These are phyloP conservation scores for Solanum hybrid DNA, from an alignment of 305 asterid species.

Conservation along the genomic window DNA sequence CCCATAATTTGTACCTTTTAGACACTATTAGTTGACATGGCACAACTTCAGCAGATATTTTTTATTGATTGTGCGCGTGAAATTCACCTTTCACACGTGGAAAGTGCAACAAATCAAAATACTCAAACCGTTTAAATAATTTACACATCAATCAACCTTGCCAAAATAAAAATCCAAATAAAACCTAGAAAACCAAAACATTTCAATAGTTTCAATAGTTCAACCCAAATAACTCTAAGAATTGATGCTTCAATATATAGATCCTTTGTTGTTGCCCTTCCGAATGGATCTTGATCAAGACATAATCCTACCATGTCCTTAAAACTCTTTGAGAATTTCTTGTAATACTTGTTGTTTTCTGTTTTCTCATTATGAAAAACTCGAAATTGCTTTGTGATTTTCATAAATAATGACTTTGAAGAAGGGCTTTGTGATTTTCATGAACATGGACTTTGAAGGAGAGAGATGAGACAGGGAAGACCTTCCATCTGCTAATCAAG, in stretches of 20 bases:
- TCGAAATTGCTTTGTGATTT: not conserved
- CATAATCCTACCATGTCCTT: not conserved
- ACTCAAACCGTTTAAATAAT: not conserved
- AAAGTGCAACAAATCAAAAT: not conserved
- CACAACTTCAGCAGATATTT: not conserved
- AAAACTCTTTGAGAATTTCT: too few relatives aligned
- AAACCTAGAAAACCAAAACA: not conserved
- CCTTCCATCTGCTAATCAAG: not conserved
- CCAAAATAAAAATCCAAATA: not conserved
- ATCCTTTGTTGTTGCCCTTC: not conserved
- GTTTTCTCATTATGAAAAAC: too few relatives aligned
- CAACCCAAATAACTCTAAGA: not conserved
- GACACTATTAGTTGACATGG: not conserved
- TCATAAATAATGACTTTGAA: not conserved
- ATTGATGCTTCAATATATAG: not conserved
- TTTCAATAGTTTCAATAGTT: too few relatives aligned
- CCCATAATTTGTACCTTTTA: too few relatives aligned
- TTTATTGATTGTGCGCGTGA: not conserved
- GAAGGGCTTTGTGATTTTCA: not conserved
- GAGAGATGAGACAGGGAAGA: not conserved
- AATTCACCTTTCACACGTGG: not conserved
- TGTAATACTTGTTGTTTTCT: not conserved
- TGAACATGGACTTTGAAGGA: not conserved
- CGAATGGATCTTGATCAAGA: not conserved
- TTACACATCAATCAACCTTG: not conserved